A percentile compares a stretch with the other conserved stretches of the same genome.
Evolutionary conservation across 2,329 filamentous ascomycete genomes (phyloP).

Genomic region (Ploettnerulaceae sp.): DNA sequence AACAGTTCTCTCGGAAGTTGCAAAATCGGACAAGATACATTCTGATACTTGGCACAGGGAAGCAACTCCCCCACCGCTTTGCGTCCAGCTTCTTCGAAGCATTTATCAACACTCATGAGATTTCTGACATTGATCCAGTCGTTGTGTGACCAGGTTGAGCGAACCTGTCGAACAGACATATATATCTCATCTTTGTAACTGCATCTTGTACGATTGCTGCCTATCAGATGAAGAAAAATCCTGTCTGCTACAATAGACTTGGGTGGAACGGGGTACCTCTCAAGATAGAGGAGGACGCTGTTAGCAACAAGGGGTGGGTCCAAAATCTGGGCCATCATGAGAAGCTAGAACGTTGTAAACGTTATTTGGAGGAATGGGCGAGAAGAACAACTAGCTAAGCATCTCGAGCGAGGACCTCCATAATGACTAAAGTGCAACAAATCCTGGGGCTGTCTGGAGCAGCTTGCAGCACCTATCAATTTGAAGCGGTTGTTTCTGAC

Average conservation of each 20-base stretch:
- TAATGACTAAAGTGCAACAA: not conserved
- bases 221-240: not conserved
- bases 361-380: not conserved
- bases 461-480: constrained; percentile 11
- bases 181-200: not conserved
- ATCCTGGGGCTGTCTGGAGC: not conserved
- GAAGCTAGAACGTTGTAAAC: not conserved
- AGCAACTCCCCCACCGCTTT: not conserved
- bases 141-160: not conserved
- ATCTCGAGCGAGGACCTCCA: no score
- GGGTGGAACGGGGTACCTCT: not conserved
- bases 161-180: not conserved
- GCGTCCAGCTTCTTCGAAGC: not conserved
- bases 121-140: not conserved
- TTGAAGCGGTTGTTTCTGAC: constrained; percentile 34
- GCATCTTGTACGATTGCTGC: not conserved
- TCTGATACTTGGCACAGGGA: not conserved
- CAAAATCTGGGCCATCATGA: not conserved
- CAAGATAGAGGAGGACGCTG: not conserved
- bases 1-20: constrained; percentile 3
- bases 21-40: not conserved
- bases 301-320: not conserved
- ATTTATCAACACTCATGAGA: not conserved
- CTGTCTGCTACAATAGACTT: not conserved
- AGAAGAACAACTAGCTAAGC: no score